These are phyloP conservation scores for Globisporangium barbulae DNA, from an alignment of 352 stramenopile genomes.

Conservation along the genomic window DNA sequence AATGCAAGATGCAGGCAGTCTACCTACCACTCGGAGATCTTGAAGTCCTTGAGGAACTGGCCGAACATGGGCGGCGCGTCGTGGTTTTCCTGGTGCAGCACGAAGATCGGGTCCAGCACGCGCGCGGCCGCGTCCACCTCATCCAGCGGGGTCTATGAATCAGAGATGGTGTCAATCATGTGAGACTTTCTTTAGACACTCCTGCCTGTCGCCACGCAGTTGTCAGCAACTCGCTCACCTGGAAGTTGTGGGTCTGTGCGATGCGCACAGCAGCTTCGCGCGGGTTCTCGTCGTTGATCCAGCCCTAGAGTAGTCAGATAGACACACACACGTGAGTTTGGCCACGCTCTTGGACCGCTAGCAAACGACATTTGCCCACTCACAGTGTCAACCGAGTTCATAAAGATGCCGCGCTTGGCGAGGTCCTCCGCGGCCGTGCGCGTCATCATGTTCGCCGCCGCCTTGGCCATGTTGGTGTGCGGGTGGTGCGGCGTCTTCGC, in stretches of 20 bases:
- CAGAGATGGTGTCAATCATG: not conserved
- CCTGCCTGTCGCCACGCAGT: not conserved
- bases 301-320: constrained; percentile 47
- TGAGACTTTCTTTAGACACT: not conserved
- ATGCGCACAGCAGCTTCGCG: constrained; percentile 89
- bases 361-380: not conserved
- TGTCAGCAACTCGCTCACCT: constrained; percentile 20
- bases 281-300: constrained; percentile 97
- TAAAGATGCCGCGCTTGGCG: constrained; percentile 87
- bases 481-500: constrained; percentile 93
- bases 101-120: constrained; percentile 93
- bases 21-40: constrained; percentile 63
- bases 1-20: too few relatives aligned
- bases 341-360: too few relatives aligned
- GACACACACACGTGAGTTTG: too few relatives aligned
- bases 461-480: constrained; percentile 97
- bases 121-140: constrained; percentile 93
- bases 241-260: constrained; percentile 91
- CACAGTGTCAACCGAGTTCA: constrained; percentile 95
- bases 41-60: constrained; percentile 79
- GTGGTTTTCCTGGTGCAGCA: constrained; percentile 49
- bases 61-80: constrained; percentile 40
- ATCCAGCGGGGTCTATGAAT: constrained; percentile 91
- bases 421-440: constrained; percentile 90
- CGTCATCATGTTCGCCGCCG: constrained; percentile 96